phyloP scores from a whole-genome alignment of 768 basidiomycete species.

The Boletus eberwhitei region DNA sequence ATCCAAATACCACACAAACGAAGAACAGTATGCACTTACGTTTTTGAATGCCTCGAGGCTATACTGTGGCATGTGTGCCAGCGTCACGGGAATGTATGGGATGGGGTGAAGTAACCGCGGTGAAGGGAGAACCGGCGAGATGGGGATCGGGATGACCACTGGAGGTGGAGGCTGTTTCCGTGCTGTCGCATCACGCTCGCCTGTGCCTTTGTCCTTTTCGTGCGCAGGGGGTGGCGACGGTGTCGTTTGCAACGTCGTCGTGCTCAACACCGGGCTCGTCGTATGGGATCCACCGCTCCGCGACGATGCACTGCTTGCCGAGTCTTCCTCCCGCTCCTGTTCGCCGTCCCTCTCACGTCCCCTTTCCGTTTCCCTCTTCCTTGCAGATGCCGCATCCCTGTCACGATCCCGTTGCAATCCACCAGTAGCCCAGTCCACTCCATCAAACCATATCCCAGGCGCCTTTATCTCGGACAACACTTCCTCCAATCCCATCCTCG shows the following conservation, averaged over 20 bases:
- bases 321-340: slow-evolving; percentile 40
- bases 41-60: slow-evolving; percentile 55
- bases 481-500: slow-evolving; percentile 58
- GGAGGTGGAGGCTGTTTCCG: slow-evolving; percentile 24
- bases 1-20: neutral
- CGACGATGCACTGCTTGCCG: slow-evolving; percentile 45
- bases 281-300: slow-evolving; percentile 51
- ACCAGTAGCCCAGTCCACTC: slow-evolving; percentile 56
- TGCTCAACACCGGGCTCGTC: slow-evolving; percentile 73
- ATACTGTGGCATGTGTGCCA: slow-evolving; percentile 51
- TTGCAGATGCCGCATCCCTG: slow-evolving; percentile 34
- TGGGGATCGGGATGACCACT: slow-evolving; percentile 37
- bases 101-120: slow-evolving; percentile 63
- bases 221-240: slow-evolving; percentile 64
- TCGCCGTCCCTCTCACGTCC: slow-evolving; percentile 35
- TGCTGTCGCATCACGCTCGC: slow-evolving; percentile 1
- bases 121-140: slow-evolving; percentile 60
- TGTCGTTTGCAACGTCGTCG: slow-evolving; percentile 73
- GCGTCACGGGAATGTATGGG: slow-evolving; percentile 62
- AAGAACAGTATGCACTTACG: slow-evolving; percentile 38
- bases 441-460: slow-evolving; percentile 66
- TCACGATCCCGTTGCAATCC: slow-evolving; percentile 31
- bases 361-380: slow-evolving; percentile 19
- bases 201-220: slow-evolving; percentile 37
- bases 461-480: slow-evolving; percentile 55